Evolutionary conservation across 805 yeast species (phyloP), one percentile per base, ranked within the genome.

Genomic region (Hanseniaspora meyeri): DNA sequence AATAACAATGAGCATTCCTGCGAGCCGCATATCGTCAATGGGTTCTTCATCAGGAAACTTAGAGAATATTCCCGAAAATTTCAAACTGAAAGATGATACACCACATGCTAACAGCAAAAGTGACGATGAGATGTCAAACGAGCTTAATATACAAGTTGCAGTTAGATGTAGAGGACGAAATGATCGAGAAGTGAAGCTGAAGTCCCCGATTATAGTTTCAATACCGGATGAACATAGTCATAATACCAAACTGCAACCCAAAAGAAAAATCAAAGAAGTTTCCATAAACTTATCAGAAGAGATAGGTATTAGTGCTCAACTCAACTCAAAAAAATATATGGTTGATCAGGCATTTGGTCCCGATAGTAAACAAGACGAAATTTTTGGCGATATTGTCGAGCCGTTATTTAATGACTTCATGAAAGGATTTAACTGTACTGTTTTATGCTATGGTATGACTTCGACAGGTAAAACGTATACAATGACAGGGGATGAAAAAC

Each of bases 401-500:
- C 82, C 82, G 12, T 68, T 81, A 55, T 74, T 83, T 50, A 74
- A 76, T 29, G 95, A 90, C 60, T 77, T 88, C 58, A 69, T 88
- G 57, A 71, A 75, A 53, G 95, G 91, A 20, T 85, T 82, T 65
- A 87, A 87, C 65, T 87, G 89, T 61, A 85, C 95, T 0, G 76
- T 87, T 32, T 74, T 88, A 61, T 95, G 93, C 0, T 89, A 89
- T 69, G 96, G 96, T 5, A 95, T 87, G 76, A 88, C 95, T 0
- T 93, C 95, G 1, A 85, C 95, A 0, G 95, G 95, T 29, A 88
- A 87, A 63, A 87, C 96, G 0, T 81, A 81, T 65, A 74, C 86
- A 12, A 81, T 81, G 93, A 80, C 85, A 1, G 95, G 95, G 5
- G 85, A 85, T 47, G 73, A 77, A 51, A 62, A 64, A 32, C 50